Evolutionary conservation across 2,329 filamentous ascomycete genomes (phyloP), one percentile per base, ranked within the genome.

Genomic region (Spiromastix sp.): DNA sequence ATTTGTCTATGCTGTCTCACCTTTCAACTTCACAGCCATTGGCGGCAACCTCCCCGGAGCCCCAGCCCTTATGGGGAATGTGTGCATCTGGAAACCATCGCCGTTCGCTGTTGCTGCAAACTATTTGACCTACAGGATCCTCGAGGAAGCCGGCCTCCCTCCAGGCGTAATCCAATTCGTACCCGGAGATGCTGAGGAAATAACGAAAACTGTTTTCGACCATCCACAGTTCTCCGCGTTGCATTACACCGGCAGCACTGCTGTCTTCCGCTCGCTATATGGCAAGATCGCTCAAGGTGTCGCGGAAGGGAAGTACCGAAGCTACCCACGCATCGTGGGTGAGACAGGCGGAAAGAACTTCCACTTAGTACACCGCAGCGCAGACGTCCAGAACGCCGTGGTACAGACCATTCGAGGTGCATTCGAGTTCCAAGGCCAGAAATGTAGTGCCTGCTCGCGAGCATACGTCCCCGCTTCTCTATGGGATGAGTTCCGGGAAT

Each of bases 21-120:
- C 87, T 28, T 96, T 95, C 73, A 96, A 96, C 69, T 96, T 96
- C 65, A 95, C 87, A 15, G 87, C 87, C 43, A 93, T 96, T 49
- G 86, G 79, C 8, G 89, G 81, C 38, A 95, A 94, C 63, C 70
- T 96, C 27, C 76, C 82, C 11, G 81, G 77, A 31, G 80, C 84
- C 1, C 86, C 89, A 10, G 86, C 85, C 1, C 66, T 95, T 37
- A 79, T 95, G 69, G 87, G 87, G 39, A 96, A 96, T 59, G 89
- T 95, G 2, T 85, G 94, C 4, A 66, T 96, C 30, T 96, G 87
- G 87, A 96, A 96, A 70, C 87, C 87, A n/a, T 91, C 84, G 10
- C 85, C 89, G 48, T 80, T 70, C 11, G 84, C 87, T 24, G 82
- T 95, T 43, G 81, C 81, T n/a, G 86, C 83, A 43, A 93, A 87